These are phyloP conservation scores for Kockovaella imperatae DNA, from an alignment of 768 basidiomycete species.

Conservation along the genomic window DNA sequence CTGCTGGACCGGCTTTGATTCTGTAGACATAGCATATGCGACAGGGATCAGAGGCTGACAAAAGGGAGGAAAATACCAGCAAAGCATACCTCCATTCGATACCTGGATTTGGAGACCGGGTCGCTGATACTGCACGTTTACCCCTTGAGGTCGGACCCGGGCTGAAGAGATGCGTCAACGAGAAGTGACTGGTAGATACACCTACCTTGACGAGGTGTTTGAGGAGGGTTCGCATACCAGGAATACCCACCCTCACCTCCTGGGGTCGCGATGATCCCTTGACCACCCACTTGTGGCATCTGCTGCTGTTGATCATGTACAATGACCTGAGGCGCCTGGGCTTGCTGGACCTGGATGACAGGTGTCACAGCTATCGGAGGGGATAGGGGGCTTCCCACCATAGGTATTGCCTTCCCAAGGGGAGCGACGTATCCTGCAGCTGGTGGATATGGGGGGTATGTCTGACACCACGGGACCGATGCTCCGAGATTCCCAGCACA, in stretches of 20 bases:
- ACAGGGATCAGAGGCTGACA: conserved; percentile 7
- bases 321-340: neutral
- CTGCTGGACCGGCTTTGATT: neutral
- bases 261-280: conserved; percentile 23
- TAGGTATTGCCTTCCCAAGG: too few species aligned
- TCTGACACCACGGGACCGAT: conserved; percentile 1
- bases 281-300: conserved; percentile 27
- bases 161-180: neutral
- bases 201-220: conserved; percentile 6
- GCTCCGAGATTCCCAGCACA: neutral
- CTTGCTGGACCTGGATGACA: conserved; percentile 6
- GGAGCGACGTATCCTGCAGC: neutral
- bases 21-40: neutral
- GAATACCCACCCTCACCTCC: conserved; percentile 29
- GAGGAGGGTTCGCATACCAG: conserved; percentile 31
- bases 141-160: neutral
- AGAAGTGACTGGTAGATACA: neutral
- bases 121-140: conserved; percentile 24
- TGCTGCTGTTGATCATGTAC: neutral
- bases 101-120: conserved; percentile 31
- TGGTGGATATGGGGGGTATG: neutral
- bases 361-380: neutral
- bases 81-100: conserved; percentile 4
- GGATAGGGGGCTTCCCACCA: too few species aligned
- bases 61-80: conserved; percentile 8